Evolutionary conservation across 306 rosid genomes (phyloP), one percentile per base, ranked within the genome.

Genomic region (Erythrophleum fordii): DNA sequence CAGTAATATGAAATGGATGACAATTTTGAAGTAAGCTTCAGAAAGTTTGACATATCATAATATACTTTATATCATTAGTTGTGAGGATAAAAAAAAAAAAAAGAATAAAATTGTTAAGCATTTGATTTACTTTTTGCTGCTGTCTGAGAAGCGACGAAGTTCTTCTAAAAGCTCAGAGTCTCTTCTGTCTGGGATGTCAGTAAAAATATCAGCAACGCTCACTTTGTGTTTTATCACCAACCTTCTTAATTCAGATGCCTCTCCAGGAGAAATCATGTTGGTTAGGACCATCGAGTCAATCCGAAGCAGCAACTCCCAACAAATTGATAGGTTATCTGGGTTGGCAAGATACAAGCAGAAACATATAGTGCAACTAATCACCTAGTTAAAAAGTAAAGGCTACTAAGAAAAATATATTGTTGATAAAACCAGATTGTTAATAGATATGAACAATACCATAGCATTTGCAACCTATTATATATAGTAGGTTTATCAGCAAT

Each of bases 241-340:
- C 72, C 87, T 85, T 87, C 97, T 85, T 78, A 91, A 83, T 71
- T 87, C 82, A 58, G 94, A 87, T 76, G 97, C 97, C 84, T 91
- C 97, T 39, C 25, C 86, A 14, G 83, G 66, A 67, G 73, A 81
- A 85, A 94, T 75, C 75, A 82, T 61, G 84, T 87, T 80, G 77
- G 86, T 87, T 74, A 92, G 92, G 70, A 88, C 93, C 97, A 91
- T 91, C 45, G 97, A 82, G 76, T 94, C 98, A 78, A 94, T 86
- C 82, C 94, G 94, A 87, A 87, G 94, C 82, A 94, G 87, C 86
- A 92, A 65, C 80, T 85, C 93, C 73, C 94, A 91, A 83, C 92
- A 86, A 56, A 79, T 58, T 75, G 97, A 87, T 73, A 79, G 76
- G 58, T 64, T 88, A 83, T 91, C 98, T 92, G 97, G 87, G 73